phyloP scores from a whole-genome alignment of 768 basidiomycete species.

The Tulasnella sp. region DNA sequence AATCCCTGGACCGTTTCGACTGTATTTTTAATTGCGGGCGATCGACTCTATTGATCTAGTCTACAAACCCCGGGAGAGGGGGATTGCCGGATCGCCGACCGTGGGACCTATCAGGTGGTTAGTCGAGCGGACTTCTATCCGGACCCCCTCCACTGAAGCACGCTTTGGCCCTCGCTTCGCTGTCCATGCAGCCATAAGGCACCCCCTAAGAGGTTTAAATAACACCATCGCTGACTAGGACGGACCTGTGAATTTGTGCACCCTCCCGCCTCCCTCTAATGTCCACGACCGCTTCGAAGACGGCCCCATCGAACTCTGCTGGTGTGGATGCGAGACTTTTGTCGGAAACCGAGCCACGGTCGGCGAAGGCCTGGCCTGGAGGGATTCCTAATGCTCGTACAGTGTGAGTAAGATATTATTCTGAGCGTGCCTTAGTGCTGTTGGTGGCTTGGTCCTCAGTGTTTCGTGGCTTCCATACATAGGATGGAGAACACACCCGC shows the following conservation, averaged over 20 bases:
- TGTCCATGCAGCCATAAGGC: neutral
- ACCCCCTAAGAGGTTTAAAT: neutral
- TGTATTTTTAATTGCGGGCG: neutral
- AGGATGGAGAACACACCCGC: slow-evolving; percentile 7
- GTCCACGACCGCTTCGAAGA: neutral
- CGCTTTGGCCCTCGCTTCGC: neutral
- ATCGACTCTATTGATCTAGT: neutral
- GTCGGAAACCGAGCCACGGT: neutral
- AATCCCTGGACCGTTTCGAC: neutral
- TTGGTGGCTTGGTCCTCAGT: neutral
- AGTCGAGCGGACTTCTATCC: neutral
- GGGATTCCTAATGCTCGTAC: slow-evolving; percentile 1
- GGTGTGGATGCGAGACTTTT: neutral
- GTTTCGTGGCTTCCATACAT: neutral
- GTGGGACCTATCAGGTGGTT: neutral
- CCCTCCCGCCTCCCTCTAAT: neutral
- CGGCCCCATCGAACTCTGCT: neutral
- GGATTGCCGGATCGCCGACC: neutral
- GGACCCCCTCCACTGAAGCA: neutral
- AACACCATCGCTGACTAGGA: neutral
- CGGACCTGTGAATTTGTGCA: neutral
- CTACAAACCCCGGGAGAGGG: neutral
- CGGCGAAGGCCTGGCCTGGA: slow-evolving; percentile 9
- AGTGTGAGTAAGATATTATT: neutral
- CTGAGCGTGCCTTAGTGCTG: neutral